A percentile compares a stretch with the other conserved stretches of the same genome.
phyloP scores from a whole-genome alignment of 805 yeast species.

The Nakazawaea holstii region DNA sequence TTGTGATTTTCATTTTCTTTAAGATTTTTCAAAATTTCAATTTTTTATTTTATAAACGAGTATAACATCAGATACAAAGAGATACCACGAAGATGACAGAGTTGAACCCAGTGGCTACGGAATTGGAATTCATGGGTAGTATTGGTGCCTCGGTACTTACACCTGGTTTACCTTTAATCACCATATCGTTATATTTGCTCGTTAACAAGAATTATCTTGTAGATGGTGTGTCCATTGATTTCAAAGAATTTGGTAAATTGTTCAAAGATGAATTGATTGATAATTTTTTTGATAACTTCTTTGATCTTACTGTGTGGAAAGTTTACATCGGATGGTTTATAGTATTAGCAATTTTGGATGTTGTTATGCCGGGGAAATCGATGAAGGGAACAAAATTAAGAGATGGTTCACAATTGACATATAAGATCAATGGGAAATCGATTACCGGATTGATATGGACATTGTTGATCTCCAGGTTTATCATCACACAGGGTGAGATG shows the following conservation, averaged over 20 bases:
- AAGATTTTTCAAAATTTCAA: too few relatives aligned
- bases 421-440: slow-evolving; percentile 77
- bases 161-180: slow-evolving; percentile 59
- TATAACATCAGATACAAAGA: neutral
- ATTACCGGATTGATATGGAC: slow-evolving; percentile 36
- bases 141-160: slow-evolving; percentile 69
- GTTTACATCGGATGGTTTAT: slow-evolving; percentile 73
- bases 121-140: slow-evolving; percentile 73
- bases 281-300: slow-evolving; percentile 24
- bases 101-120: slow-evolving; percentile 67
- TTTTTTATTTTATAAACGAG: too few relatives aligned
- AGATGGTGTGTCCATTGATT: slow-evolving; percentile 41
- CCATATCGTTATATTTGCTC: slow-evolving; percentile 52
- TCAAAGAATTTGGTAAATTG: slow-evolving; percentile 25
- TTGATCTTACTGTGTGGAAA: slow-evolving; percentile 48
- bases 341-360: slow-evolving; percentile 57
- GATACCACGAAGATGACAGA: slow-evolving; percentile 7
- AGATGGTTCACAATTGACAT: slow-evolving; percentile 65
- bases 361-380: slow-evolving; percentile 63
- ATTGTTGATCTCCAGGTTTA: slow-evolving; percentile 46
- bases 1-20: neutral
- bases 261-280: slow-evolving; percentile 14
- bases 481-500: slow-evolving; percentile 43
- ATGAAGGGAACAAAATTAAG: slow-evolving; percentile 66
- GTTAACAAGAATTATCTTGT: slow-evolving; percentile 56